Conservation (phyloP, 164 flowering plant genomes). For the Taxillus chinensis region DNA sequence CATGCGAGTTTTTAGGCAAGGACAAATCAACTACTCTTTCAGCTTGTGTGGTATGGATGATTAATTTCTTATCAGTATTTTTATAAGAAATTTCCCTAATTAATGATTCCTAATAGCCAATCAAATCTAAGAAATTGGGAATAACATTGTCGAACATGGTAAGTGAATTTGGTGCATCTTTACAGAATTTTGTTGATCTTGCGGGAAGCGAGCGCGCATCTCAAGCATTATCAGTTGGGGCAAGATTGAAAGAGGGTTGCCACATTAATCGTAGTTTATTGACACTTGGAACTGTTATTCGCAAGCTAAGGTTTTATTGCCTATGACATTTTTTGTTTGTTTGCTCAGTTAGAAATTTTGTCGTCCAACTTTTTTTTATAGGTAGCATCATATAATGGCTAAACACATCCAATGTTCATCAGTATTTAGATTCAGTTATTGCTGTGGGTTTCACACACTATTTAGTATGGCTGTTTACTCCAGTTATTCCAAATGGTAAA, state of each 20-base stretch:
- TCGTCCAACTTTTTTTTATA: neutral
- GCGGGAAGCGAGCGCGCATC: slow-evolving; percentile 99
- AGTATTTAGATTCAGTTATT: too few relatives aligned
- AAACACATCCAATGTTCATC: too few relatives aligned
- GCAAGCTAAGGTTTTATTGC: slow-evolving; percentile 63
- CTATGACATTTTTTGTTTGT: neutral
- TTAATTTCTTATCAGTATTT: neutral
- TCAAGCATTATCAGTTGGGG: slow-evolving; percentile 73
- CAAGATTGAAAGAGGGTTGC: slow-evolving; percentile 90
- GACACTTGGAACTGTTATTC: slow-evolving; percentile 86
- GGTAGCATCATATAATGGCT: neutral
- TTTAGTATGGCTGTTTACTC: too few relatives aligned
- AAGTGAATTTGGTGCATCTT: slow-evolving; percentile 3
- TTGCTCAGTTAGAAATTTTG: neutral
- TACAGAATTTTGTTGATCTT: slow-evolving; percentile 91
- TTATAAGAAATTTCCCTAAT: too few relatives aligned
- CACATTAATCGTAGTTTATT: slow-evolving; percentile 95
- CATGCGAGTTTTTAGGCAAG: slow-evolving; percentile 36
- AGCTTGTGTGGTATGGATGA: slow-evolving; percentile 69
- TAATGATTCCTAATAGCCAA: too few relatives aligned
- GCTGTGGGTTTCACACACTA: too few relatives aligned
- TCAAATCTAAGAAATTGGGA: too few relatives aligned
- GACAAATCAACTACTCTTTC: slow-evolving; percentile 55
- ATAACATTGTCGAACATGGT: neutral
- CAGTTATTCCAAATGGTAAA: too few relatives aligned